Base-by-base conservation (phyloP, 2,329 filamentous ascomycete genomes). In the Neofusicoccum cordaticola region DNA sequence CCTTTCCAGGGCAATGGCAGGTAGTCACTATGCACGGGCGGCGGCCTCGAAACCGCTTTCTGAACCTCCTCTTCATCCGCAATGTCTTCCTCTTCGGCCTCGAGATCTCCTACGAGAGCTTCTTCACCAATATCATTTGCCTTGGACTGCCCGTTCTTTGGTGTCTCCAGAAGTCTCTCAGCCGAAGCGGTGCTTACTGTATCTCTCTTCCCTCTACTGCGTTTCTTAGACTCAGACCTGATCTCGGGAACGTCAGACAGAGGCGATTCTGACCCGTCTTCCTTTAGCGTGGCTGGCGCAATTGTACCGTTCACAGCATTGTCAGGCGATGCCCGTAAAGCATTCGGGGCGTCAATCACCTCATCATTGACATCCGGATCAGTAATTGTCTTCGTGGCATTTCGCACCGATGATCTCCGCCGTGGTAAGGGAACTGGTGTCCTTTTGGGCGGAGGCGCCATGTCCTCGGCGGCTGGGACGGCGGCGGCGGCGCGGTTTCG, bases 1-100 rank as follows among this genome's bases (percentile, higher is more conserved):
- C 94, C 94, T 78, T 89, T 92, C 93, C 93, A 97, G 0, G 93
- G 94, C 22, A 97, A 77, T 27, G 94, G 94, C 19, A 97, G 82
- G 71, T 89, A 91, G 68, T 86, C 86, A 73, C 92, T 97, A 72
- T 97, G 90, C 15, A 96, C 87, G 0, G 93, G 86, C 6, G 92
- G 92, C 12, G 89, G 85, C 63, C 92, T 82, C 8, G 83, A 82
- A 27, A 85, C 71, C 19, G 86, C 86, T 69, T 84, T 82, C 68
- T 58, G 85, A 82, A 57, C 77, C 69, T 88, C 86, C 69, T 85
- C 83, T 45, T 84, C 81, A 27, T 86, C 83, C 9, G 81, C 79
- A 22, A 84, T 78, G 60, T 83, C 83, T 7, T 79, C 78, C 27
- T 78, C 82, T 17, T 85, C 83, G 1, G 78, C 83, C 72, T 88